Evolutionary conservation across 345 rosid genomes (phyloP).

Genomic region (Eucalyptus decipiens): DNA sequence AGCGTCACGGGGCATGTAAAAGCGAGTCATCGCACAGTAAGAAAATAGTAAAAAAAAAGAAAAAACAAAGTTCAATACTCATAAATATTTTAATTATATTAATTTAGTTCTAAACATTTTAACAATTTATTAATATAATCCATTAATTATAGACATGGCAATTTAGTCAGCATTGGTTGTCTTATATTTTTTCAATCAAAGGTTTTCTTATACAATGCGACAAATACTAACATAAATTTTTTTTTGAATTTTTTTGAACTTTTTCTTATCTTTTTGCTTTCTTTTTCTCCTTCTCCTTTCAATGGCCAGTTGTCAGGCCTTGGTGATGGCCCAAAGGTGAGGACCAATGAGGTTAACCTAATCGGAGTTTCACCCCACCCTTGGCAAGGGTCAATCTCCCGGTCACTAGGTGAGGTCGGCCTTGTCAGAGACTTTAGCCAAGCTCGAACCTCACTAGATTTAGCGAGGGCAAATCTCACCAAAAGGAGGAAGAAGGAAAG

Average conservation of each 20-base stretch:
- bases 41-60: neutral
- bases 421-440: neutral
- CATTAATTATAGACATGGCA: rapidly evolving
- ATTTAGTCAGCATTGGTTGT: neutral
- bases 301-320: rapidly evolving
- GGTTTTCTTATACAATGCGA: rapidly evolving
- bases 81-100: rapidly evolving
- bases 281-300: neutral
- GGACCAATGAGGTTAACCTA: neutral
- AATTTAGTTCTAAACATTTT: neutral
- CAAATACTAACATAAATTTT: rapidly evolving
- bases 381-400: neutral
- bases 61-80: neutral
- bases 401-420: rapidly evolving
- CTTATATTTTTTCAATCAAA: neutral
- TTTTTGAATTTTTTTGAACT: neutral
- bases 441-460: rapidly evolving
- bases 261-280: neutral
- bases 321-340: no score
- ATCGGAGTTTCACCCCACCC: neutral
- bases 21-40: neutral
- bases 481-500: rapidly evolving
- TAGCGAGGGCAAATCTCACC: rapidly evolving
- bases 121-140: rapidly evolving
- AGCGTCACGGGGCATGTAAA: neutral